Evolutionary conservation across 495 filamentous ascomycete genomes (phyloP), one percentile per base, ranked within the genome.

Genomic region (Aspergillus leporis): DNA sequence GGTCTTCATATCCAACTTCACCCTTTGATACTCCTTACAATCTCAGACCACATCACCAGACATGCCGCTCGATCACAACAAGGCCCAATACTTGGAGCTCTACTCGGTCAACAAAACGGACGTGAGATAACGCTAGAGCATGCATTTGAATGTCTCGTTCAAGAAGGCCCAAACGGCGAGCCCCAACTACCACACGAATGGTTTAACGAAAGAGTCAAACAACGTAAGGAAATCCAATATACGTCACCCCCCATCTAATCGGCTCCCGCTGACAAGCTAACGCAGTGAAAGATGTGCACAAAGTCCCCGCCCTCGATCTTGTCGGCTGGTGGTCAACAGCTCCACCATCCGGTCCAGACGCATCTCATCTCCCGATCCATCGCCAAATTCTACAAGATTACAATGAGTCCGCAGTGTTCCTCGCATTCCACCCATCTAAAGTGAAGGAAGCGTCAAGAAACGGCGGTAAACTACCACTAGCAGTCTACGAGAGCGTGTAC

Each of bases 261-360:
- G 32, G 16, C 5, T 3, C 22, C 21, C 50, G n/a, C 28, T 32
- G 30, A n/a, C 51, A 36, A 46, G 30, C 21, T 12, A 36, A 18
- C 45, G 61, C 62, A 93, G 91, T 92, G 83, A 92, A 88, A 74
- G 87, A 90, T 61, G 94, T 98, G 5, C 90, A 98, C 78, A 92
- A 91, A 71, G 78, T 72, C 34, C 90, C 91, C 0, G 73, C 83
- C 10, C 87, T 97, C 38, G 94, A 98, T 63, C 80, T 98, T 21
- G 91, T 97, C 36, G 94, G 92, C 71, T 96, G 93, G 91, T 99
- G 93, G 80, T 90, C 91, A n/a, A 84, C 90, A 10, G 78, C 90
- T 21, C 85, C 91, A 23, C 75, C 83, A 9, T 81, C 85, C 41
- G 92, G 92, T 4, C 95, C 94, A 0, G 70, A 83, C 59, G 60